A percentile compares a stretch with the other conserved stretches of the same genome.
Evolutionary conservation across 495 filamentous ascomycete species (phyloP).

Genomic region (Annulohypoxylon bovei): DNA sequence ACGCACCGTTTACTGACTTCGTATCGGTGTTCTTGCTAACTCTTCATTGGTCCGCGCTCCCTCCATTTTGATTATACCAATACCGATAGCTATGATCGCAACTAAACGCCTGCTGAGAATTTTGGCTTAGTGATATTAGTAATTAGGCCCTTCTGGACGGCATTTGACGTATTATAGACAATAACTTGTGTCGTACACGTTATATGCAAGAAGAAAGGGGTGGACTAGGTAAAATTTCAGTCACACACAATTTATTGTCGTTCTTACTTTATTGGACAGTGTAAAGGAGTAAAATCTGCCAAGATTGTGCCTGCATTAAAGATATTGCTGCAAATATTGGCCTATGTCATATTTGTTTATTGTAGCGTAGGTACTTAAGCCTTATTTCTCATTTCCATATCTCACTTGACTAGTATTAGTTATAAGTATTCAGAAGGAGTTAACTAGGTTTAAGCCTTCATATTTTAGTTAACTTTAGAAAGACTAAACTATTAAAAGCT

Average conservation of each 20-base stretch:
- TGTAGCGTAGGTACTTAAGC: too few relatives aligned
- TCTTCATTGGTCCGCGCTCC: neutral
- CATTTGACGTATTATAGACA: neutral
- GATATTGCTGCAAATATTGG: neutral
- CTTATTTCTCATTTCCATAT: too few relatives aligned
- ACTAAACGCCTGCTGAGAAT: neutral
- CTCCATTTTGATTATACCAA: neutral
- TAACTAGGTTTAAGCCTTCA: too few relatives aligned
- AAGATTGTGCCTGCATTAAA: neutral
- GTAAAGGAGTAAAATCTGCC: neutral
- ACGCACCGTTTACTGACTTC: slow-evolving; percentile 21
- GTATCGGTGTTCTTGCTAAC: neutral
- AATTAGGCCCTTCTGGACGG: neutral
- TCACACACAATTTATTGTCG: neutral
- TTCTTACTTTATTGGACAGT: neutral
- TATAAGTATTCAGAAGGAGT: too few relatives aligned
- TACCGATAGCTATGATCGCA: neutral
- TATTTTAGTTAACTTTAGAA: too few relatives aligned
- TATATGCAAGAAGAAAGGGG: neutral
- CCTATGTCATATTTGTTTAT: too few relatives aligned
- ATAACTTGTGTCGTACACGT: neutral
- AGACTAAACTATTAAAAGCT: neutral
- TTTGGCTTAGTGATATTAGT: neutral
- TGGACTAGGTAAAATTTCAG: neutral
- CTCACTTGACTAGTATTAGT: too few relatives aligned